A percentile compares a stretch with the other conserved stretches of the same genome.
Evolutionary conservation across 2,329 filamentous ascomycete species (phyloP).

Genomic region (Talaromyces sp.): DNA sequence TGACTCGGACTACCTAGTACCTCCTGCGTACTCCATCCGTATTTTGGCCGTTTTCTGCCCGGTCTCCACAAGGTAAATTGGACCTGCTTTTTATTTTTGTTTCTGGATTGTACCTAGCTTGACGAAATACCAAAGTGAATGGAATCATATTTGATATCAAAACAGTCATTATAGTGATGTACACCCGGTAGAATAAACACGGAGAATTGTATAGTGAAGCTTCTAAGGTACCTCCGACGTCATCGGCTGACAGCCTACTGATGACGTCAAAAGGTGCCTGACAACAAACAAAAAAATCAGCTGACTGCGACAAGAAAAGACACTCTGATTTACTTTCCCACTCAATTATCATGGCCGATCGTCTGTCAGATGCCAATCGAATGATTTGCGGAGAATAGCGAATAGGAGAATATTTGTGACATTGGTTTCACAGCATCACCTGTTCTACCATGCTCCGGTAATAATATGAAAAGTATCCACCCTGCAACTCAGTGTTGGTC

Average conservation of each 20-base stretch:
- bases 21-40: neutral
- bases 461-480: neutral
- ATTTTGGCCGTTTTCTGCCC: neutral
- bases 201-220: neutral
- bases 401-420: neutral
- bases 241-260: neutral
- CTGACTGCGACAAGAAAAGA: neutral
- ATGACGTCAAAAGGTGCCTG: constrained; percentile 13
- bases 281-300: constrained; percentile 1
- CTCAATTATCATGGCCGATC: neutral
- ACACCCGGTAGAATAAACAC: neutral
- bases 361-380: neutral
- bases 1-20: neutral
- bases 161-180: neutral
- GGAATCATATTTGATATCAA: neutral
- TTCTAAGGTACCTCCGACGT: neutral
- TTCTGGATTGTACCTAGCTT: neutral
- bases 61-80: constrained; percentile 1
- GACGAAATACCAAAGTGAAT: neutral
- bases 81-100: neutral
- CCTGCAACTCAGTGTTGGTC: neutral
- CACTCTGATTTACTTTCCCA: neutral
- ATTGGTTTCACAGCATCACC: neutral
- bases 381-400: neutral
- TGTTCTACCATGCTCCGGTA: neutral